phyloP scores from a whole-genome alignment of 2,329 filamentous ascomycete genomes.

The Penicillium glabrum region DNA sequence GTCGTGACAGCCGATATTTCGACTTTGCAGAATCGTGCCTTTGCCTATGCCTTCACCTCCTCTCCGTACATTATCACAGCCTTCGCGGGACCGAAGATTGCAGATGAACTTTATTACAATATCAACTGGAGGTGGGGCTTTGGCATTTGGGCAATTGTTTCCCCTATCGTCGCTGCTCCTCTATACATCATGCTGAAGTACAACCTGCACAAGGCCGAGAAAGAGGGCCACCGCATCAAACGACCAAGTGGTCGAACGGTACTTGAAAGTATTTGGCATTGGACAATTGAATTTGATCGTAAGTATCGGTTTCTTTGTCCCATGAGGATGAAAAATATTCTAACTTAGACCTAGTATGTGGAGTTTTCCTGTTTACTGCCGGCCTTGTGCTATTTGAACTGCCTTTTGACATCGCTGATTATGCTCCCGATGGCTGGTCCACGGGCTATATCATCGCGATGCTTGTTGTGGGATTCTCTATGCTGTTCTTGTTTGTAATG shows the following conservation, averaged over 20 bases:
- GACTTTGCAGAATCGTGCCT: constrained; percentile 58
- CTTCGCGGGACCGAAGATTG: constrained; percentile 57
- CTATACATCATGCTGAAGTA: constrained; percentile 56
- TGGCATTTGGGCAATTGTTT: constrained; percentile 61
- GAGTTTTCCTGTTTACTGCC: constrained; percentile 60
- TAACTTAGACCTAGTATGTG: constrained; percentile 45
- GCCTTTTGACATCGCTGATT: constrained; percentile 46
- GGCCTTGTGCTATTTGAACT: constrained; percentile 59
- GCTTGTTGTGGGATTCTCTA: constrained; percentile 54
- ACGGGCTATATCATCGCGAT: constrained; percentile 52
- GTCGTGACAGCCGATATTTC: constrained; percentile 65
- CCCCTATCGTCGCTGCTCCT: constrained; percentile 57
- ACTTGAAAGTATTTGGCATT: constrained; percentile 51
- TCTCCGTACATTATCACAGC: constrained; percentile 65
- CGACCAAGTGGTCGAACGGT: constrained; percentile 47
- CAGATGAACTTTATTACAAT: constrained; percentile 50
- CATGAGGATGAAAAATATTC: neutral
- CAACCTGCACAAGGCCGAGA: constrained; percentile 58
- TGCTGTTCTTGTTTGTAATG: constrained; percentile 53
- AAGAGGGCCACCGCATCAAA: constrained; percentile 50
- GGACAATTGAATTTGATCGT: constrained; percentile 62
- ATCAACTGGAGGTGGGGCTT: constrained; percentile 64
- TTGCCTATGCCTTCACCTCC: constrained; percentile 60
- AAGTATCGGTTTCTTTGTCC: constrained; percentile 10
- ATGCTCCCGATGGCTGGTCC: constrained; percentile 41